Evolutionary conservation across 176 grass and related monocot species (phyloP).

Genomic region (Dactylis glomerata): DNA sequence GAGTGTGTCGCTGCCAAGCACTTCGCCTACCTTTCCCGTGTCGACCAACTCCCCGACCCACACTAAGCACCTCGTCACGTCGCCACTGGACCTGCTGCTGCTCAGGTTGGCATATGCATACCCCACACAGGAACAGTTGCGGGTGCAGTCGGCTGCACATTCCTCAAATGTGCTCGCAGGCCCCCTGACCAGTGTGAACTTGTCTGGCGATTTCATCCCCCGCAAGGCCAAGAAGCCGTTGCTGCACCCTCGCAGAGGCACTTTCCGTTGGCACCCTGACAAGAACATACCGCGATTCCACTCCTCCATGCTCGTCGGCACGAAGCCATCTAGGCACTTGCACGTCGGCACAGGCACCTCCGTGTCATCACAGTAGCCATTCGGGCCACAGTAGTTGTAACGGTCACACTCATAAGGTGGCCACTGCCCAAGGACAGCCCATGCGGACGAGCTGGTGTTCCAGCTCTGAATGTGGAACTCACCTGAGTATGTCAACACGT

Average conservation of each 20-base stretch:
- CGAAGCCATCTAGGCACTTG: neutral
- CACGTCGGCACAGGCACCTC: neutral
- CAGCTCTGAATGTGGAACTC: neutral
- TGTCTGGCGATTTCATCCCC: neutral
- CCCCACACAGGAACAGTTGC: neutral
- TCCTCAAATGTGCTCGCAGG: neutral
- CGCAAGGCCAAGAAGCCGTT: neutral
- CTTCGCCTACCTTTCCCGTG: neutral
- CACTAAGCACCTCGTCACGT: neutral
- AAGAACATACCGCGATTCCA: neutral
- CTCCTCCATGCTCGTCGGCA: neutral
- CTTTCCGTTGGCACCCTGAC: neutral
- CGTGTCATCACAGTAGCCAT: slow-evolving; percentile 33
- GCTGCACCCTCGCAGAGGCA: neutral
- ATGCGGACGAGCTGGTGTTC: neutral
- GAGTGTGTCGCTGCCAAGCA: slow-evolving; percentile 4
- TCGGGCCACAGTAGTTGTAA: slow-evolving; percentile 32
- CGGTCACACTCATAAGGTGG: neutral
- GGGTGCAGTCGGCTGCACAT: neutral
- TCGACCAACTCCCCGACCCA: slow-evolving; percentile 34
- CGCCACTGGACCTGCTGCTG: neutral
- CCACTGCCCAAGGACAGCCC: neutral
- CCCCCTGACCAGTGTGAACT: neutral
- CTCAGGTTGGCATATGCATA: neutral
- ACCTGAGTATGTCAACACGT: slow-evolving; percentile 9